phyloP scores from a whole-genome alignment of 257 asterid species.

The Solanum pimpinellifolium region DNA sequence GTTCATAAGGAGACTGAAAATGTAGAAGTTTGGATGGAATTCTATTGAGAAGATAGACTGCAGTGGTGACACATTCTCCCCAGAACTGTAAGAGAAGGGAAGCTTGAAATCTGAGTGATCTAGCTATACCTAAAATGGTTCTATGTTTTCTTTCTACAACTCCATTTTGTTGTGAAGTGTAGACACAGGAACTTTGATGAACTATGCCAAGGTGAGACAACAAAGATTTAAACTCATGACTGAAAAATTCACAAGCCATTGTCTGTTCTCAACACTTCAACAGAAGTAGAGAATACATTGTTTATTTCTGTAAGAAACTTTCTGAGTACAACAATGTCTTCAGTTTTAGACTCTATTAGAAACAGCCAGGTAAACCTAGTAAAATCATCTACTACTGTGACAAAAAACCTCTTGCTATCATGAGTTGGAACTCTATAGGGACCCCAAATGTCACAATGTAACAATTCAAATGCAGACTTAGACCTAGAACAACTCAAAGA shows the following conservation, averaged over 20 bases:
- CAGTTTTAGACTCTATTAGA: background rate
- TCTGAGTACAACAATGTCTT: background rate
- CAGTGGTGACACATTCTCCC: background rate
- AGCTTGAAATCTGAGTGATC: background rate
- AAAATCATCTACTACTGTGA: background rate
- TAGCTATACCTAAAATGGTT: background rate
- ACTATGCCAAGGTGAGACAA: background rate
- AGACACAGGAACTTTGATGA: background rate
- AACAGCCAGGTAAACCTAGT: background rate
- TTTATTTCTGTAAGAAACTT: background rate
- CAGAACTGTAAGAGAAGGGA: background rate
- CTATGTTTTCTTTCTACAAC: background rate
- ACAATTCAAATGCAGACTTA: background rate
- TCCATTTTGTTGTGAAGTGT: rapidly evolving
- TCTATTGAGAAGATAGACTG: background rate
- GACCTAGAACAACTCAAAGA: background rate
- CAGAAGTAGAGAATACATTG: background rate
- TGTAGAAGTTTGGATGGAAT: background rate
- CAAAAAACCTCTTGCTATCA: background rate
- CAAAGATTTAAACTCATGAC: background rate
- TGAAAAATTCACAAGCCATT: background rate
- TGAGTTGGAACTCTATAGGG: background rate
- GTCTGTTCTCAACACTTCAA: background rate
- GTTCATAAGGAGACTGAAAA: background rate
- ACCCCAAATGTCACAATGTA: background rate